Evolutionary conservation across 2,329 filamentous ascomycete genomes (phyloP).

Genomic region (Aureobasidium sp.): DNA sequence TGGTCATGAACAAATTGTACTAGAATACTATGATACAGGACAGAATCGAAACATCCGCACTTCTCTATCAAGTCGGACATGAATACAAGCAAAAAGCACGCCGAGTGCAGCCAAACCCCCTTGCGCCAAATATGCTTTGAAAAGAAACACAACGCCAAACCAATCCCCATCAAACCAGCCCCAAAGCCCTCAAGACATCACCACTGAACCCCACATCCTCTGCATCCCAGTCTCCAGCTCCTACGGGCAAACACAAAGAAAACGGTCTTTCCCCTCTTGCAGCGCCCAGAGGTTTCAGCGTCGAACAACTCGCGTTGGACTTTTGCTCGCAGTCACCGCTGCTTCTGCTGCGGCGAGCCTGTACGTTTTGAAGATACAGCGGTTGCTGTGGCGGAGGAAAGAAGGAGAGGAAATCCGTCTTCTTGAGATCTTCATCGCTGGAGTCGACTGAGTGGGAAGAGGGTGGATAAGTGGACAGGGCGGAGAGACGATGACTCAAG

Average conservation of each 20-base stretch:
- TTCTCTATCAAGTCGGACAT: too few species aligned
- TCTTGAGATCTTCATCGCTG: too few species aligned
- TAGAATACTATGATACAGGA: too few species aligned
- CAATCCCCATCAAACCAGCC: neutral
- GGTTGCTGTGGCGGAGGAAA: neutral
- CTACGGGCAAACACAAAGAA: neutral
- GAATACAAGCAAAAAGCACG: too few species aligned
- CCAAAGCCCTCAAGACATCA: conserved; percentile 12
- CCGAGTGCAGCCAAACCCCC: too few species aligned
- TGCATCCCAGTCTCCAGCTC: neutral
- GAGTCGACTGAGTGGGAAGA: neutral
- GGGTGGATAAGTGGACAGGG: neutral
- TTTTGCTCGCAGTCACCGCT: neutral
- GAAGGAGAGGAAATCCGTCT: neutral
- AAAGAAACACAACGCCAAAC: too few species aligned
- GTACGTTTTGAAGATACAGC: neutral
- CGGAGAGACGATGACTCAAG: neutral
- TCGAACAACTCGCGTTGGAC: neutral
- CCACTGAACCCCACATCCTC: neutral
- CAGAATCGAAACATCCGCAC: too few species aligned
- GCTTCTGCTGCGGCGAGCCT: neutral
- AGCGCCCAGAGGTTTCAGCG: neutral
- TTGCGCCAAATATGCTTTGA: too few species aligned
- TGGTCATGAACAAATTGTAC: too few species aligned
- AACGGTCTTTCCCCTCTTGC: neutral